Percentiles rank a stretch among this genome's conserved stretches.
phyloP scores from a whole-genome alignment of 2,329 filamentous ascomycete genomes.

The Paecilomyces niveus region DNA sequence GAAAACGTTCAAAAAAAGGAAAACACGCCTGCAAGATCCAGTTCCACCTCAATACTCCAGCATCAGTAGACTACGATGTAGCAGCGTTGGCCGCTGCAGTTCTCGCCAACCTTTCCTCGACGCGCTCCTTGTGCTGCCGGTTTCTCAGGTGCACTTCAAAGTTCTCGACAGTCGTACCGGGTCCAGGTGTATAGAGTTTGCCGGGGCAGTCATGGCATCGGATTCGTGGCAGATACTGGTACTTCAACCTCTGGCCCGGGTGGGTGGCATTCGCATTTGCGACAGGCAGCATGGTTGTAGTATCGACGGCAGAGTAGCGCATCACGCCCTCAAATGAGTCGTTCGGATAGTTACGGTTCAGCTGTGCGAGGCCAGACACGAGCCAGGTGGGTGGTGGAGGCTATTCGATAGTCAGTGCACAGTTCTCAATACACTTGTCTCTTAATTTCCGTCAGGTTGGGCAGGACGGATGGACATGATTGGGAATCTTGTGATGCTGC shows the following conservation, averaged over 20 bases:
- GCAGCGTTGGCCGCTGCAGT: conserved; percentile 1
- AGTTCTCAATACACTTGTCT: conserved; percentile 1
- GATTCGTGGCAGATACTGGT: conserved; percentile 81
- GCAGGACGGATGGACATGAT: not conserved
- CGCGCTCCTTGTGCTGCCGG: conserved; percentile 66
- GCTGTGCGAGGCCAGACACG: conserved; percentile 59
- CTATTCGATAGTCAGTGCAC: conserved; percentile 38
- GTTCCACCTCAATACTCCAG: not conserved
- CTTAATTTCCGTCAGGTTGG: not conserved
- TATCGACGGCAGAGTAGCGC: conserved; percentile 79
- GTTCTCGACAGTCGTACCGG: conserved; percentile 75
- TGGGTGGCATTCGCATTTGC: conserved; percentile 44
- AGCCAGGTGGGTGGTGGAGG: conserved; percentile 87
- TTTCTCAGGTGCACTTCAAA: conserved; percentile 93
- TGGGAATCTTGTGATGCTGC: conserved; percentile 11
- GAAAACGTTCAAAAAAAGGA: not conserved
- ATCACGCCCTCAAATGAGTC: conserved; percentile 86
- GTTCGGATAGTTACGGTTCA: conserved; percentile 64
- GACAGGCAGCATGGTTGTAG: conserved; percentile 59
- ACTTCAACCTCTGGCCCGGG: conserved; percentile 59
- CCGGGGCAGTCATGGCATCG: conserved; percentile 87
- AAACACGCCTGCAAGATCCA: not conserved
- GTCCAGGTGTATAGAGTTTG: conserved; percentile 87
- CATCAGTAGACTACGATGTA: not conserved
- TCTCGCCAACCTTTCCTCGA: conserved; percentile 46